phyloP scores from a whole-genome alignment of 2,329 filamentous ascomycete species.

The Lecanosticta acicola region DNA sequence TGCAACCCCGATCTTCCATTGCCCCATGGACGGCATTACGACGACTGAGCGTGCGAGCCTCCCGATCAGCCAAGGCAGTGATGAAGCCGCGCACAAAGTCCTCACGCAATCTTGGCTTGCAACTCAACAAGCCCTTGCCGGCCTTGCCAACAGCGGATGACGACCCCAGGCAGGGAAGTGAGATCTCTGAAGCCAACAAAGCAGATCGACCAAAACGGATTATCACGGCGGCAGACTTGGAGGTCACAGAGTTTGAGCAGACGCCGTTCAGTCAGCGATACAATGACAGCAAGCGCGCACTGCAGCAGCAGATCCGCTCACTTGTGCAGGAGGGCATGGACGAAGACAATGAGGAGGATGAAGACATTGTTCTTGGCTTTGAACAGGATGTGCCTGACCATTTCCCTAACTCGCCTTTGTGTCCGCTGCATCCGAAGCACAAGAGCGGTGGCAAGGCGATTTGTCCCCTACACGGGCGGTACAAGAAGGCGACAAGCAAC shows the following conservation, averaged over 20 bases:
- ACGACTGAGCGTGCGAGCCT: not conserved
- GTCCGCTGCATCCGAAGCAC: constrained; percentile 36
- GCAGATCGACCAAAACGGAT: not conserved
- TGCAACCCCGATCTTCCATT: not conserved
- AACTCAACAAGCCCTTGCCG: not conserved
- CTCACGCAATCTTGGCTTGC: not conserved
- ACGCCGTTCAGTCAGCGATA: constrained; percentile 30
- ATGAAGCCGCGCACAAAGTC: not conserved
- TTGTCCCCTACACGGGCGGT: constrained; percentile 37
- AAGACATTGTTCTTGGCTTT: constrained; percentile 25
- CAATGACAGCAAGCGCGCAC: constrained; percentile 24
- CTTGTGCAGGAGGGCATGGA: constrained; percentile 23
- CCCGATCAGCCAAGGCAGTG: not conserved
- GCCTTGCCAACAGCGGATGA: not conserved
- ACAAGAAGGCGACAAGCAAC: constrained; percentile 11
- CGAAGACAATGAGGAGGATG: constrained; percentile 20
- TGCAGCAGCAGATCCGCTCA: constrained; percentile 22
- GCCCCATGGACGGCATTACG: not conserved
- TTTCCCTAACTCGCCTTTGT: constrained; percentile 39
- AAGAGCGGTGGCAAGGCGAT: constrained; percentile 33
- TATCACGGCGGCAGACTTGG: constrained; percentile 9
- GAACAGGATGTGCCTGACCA: constrained; percentile 40
- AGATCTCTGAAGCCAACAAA: not conserved
- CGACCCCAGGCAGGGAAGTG: not conserved
- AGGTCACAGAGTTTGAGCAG: constrained; percentile 28